A percentile compares a stretch with the other conserved stretches of the same genome.
These are phyloP conservation scores for Solanum lycopersicoides DNA, from an alignment of 257 asterid genomes.

Conservation along the genomic window DNA sequence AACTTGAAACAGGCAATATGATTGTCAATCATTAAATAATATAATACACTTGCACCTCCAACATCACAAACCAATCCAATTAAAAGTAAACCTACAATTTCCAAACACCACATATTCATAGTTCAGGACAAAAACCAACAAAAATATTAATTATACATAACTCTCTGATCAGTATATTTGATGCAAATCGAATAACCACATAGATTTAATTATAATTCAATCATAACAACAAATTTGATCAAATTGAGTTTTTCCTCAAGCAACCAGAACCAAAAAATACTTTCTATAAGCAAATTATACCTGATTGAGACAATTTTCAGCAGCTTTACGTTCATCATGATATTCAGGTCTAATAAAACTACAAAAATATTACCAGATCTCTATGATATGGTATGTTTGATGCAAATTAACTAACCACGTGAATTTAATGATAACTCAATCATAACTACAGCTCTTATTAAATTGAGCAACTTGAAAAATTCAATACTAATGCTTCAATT, in stretches of 20 bases:
- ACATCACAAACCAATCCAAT: not conserved
- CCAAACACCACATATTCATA: not conserved
- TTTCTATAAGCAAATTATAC: not conserved
- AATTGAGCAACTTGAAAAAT: not conserved
- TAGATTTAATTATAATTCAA: not conserved
- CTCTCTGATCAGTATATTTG: not conserved
- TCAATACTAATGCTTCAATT: constrained; percentile 9
- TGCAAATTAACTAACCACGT: not conserved
- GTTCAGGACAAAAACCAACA: constrained; percentile 14
- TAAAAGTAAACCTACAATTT: not conserved
- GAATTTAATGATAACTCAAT: not conserved
- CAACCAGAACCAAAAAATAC: not conserved
- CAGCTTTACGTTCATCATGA: not conserved
- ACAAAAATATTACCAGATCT: not conserved
- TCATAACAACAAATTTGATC: not conserved
- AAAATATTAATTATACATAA: not conserved
- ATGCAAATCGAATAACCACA: not conserved
- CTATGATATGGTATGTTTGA: not conserved
- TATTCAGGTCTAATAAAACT: not conserved
- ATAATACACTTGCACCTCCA: not conserved
- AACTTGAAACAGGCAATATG: not conserved
- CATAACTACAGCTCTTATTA: not conserved
- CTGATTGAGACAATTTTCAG: not conserved
- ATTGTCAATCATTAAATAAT: not conserved
- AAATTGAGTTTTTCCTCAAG: not conserved